These are phyloP conservation scores for Ganoderma leucocontextum DNA, from an alignment of 1,284 basidiomycete genomes.

Conservation along the genomic window DNA sequence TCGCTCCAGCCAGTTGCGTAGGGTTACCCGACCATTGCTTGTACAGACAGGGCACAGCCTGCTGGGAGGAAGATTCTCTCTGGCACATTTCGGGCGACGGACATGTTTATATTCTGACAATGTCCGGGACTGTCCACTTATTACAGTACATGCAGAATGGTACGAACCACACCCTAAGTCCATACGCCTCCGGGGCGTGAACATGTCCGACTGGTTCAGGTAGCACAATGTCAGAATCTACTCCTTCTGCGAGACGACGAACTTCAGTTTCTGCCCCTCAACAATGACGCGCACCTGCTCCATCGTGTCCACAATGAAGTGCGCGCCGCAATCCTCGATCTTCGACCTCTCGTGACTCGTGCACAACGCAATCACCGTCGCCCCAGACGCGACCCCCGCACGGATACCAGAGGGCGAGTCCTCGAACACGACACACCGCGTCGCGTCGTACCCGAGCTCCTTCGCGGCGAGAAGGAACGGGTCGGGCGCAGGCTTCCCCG, in stretches of 20 bases:
- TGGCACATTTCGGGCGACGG: no score
- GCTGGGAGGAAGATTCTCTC: no score
- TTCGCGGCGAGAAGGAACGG: slow-evolving; percentile 80
- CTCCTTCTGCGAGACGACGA: slow-evolving; percentile 28
- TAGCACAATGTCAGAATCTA: neutral
- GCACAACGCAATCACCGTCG: slow-evolving; percentile 80
- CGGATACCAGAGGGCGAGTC: slow-evolving; percentile 79
- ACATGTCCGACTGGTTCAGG: neutral
- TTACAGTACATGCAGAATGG: no score
- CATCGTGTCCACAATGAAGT: slow-evolving; percentile 70
- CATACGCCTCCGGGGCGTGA: slow-evolving; percentile 1
- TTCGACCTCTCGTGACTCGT: slow-evolving; percentile 66
- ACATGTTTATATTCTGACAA: no score
- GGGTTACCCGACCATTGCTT: no score
- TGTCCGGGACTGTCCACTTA: no score
- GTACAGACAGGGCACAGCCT: no score
- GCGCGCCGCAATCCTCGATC: slow-evolving; percentile 42
- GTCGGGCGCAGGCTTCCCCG: slow-evolving; percentile 74
- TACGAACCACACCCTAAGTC: neutral
- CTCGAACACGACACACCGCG: slow-evolving; percentile 75
- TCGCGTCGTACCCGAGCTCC: slow-evolving; percentile 70
- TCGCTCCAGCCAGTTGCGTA: no score
- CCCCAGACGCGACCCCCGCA: slow-evolving; percentile 76
- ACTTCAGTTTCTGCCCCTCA: slow-evolving; percentile 51
- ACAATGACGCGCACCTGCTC: slow-evolving; percentile 56